Base-by-base conservation (phyloP, 164 flowering plant species). In the Dillenia turbinata region DNA sequence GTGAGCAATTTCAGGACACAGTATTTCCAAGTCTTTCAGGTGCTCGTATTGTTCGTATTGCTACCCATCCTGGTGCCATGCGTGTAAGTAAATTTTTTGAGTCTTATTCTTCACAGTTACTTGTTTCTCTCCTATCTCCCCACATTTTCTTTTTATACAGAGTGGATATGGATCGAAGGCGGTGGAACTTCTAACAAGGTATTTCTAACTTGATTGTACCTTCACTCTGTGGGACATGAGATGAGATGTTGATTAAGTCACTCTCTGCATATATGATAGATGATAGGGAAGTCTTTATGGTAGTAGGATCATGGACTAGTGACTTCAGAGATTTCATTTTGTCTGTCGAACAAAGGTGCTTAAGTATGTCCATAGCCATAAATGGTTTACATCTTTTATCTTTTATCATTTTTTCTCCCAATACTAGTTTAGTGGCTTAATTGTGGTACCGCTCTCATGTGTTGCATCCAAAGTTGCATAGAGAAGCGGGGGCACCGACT, bases 1-100 rank as follows among this genome's bases (percentile, higher is more conserved):
- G 83, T 72, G 90, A 95, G 70, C 89, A 89, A 67, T 95, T 86
- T 57, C 78, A 73, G 62, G 94, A 95, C 64, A 77, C 87, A 17
- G 88, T 64, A 64, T 95, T 95, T 63, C 97, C 99, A 43, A 83
- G 78, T 62, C 92, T 92, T 68, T 92, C 97, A 17, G 99, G 99
- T 73, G 97, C 89, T 72, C 89, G 99, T 22, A 88, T 95, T 70
- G 97, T 95, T 19, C 91, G 99, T 47, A 92, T 95, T 75, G 99
- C 99, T 56, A 92, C 93, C 68, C 99, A 95, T 74, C 99, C 99
- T 56, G 83, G 77, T 77, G 96, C 92, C 57, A 84, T 87, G 90
- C 79, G 83, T 97, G 99, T 95, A 79, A 71, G 16, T 62, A 56
- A 44, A 26, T 58, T 60, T n/a, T 22, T 15, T 47, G 44, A 44